Evolutionary conservation across 129 eudicot species (phyloP).

Genomic region (Daucus carota): DH1_v3.0 NC_030382.2:54702501-54703000

Average conservation of each 20-base stretch:
- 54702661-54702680: no score
- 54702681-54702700: no score
- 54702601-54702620: not conserved
- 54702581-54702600: not conserved
- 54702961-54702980: no score
- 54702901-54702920: no score
- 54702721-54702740: not conserved
- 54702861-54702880: not conserved
- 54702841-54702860: not conserved
- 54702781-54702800: not conserved
- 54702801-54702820: not conserved
- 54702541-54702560: no score
- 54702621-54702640: no score
- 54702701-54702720: not conserved
- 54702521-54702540: no score
- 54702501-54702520: no score
- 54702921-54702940: no score
- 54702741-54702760: not conserved
- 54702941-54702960: no score
- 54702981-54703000: not conserved
- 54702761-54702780: not conserved
- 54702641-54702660: no score
- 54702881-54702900: not conserved
- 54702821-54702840: not conserved
- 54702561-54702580: not conserved